Evolutionary conservation across 2,329 filamentous ascomycete species (phyloP).

Genomic region (Aspergillus jensenii): DNA sequence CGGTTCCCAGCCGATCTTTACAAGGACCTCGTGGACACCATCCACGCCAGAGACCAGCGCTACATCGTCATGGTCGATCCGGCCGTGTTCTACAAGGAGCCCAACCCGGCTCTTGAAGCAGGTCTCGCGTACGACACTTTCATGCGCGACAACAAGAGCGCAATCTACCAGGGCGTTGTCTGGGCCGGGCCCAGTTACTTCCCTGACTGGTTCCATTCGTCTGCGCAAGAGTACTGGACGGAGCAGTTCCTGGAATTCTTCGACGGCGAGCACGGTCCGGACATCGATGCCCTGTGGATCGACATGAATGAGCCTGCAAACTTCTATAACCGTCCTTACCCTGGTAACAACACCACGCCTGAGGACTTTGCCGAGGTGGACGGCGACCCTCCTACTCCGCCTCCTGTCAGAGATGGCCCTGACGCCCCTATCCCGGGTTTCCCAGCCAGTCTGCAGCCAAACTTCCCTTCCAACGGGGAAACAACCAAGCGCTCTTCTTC

Average conservation of each 20-base stretch:
- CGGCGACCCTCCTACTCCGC: conserved; percentile 57
- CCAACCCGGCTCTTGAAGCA: conserved; percentile 55
- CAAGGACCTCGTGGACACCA: conserved; percentile 61
- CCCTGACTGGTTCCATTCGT: conserved; percentile 73
- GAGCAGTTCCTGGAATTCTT: conserved; percentile 68
- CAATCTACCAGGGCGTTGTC: conserved; percentile 63
- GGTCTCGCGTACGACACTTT: conserved; percentile 50
- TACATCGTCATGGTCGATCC: conserved; percentile 77
- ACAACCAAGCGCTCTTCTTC: too few relatives aligned
- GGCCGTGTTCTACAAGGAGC: conserved; percentile 45
- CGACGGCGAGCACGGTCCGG: conserved; percentile 60
- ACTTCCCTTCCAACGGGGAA: conserved; percentile 26
- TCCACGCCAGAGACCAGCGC: conserved; percentile 67
- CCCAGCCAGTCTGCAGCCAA: conserved; percentile 57
- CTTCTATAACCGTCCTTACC: conserved; percentile 57
- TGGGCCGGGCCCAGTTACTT: conserved; percentile 74
- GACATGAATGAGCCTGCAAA: conserved; percentile 64
- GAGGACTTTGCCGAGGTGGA: conserved; percentile 49
- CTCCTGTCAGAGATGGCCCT: conserved; percentile 60
- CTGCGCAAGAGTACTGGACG: conserved; percentile 67
- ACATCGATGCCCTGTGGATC: conserved; percentile 78
- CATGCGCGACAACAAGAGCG: conserved; percentile 54
- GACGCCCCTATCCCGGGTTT: conserved; percentile 65
- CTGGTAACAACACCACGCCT: conserved; percentile 48
- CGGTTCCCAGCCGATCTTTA: conserved; percentile 41